These are phyloP conservation scores for Neonectria hederae DNA, from an alignment of 2,329 filamentous ascomycete genomes.

Conservation along the genomic window DNA sequence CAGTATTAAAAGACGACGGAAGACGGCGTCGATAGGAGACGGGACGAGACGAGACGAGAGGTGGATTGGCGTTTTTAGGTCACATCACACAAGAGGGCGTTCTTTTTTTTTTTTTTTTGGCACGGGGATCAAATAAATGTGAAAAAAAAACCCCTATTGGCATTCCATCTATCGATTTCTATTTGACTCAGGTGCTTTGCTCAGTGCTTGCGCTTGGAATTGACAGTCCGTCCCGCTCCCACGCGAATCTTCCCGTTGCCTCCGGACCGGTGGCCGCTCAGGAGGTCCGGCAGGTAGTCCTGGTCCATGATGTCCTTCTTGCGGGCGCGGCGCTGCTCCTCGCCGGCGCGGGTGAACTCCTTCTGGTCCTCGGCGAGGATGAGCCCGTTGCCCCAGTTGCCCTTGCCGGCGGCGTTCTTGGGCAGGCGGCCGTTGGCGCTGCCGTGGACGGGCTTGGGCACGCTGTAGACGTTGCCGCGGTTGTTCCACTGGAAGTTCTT, in stretches of 20 bases:
- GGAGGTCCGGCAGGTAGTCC: slow-evolving; percentile 85
- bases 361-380: slow-evolving; percentile 96
- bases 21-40: neutral
- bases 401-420: slow-evolving; percentile 78
- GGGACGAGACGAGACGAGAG: slow-evolving; percentile 3
- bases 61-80: slow-evolving; percentile 28
- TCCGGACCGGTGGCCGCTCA: slow-evolving; percentile 79
- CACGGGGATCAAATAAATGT: slow-evolving; percentile 23
- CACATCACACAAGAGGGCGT: slow-evolving; percentile 25
- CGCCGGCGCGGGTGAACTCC: slow-evolving; percentile 77
- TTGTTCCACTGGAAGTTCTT: slow-evolving; percentile 97
- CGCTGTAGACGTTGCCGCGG: slow-evolving; percentile 88
- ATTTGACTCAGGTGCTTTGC: slow-evolving; percentile 18
- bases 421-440: slow-evolving; percentile 79
- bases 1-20: neutral
- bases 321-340: slow-evolving; percentile 71
- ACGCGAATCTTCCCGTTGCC: slow-evolving; percentile 76
- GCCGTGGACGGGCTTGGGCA: slow-evolving; percentile 89
- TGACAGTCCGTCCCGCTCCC: slow-evolving; percentile 87
- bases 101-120: too few species aligned
- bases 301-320: slow-evolving; percentile 92
- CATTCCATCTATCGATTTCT: slow-evolving; percentile 20
- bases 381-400: slow-evolving; percentile 85
- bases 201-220: slow-evolving; percentile 74
- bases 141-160: slow-evolving; percentile 10